Percentiles rank a stretch among this genome's conserved stretches.
Conservation (phyloP, 495 filamentous ascomycete species). For the Parmelia sp. region DNA sequence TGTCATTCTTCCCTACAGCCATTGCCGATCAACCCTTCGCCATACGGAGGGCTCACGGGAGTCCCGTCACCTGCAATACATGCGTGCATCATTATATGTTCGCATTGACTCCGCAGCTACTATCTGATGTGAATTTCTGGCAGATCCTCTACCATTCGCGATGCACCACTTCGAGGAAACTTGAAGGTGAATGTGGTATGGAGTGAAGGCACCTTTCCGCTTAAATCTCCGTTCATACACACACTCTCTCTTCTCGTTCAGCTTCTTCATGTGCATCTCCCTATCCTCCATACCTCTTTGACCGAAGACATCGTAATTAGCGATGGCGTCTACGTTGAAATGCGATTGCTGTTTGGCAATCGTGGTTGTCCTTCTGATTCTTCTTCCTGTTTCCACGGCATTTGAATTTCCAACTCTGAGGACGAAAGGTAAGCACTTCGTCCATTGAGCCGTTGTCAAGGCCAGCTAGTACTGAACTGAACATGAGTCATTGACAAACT, state of each 20-base stretch:
- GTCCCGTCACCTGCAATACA: neutral
- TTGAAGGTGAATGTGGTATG: constrained; percentile 5
- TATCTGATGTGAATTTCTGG: neutral
- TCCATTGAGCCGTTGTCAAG: neutral
- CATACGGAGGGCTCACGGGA: no score
- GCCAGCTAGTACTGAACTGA: neutral
- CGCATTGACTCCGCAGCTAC: neutral
- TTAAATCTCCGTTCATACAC: constrained; percentile 2
- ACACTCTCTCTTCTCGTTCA: neutral
- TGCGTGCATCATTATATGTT: neutral
- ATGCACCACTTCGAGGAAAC: neutral
- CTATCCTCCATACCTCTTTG: neutral
- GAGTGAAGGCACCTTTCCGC: neutral
- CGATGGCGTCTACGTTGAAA: constrained; percentile 5
- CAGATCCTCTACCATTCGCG: neutral
- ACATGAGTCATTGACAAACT: neutral
- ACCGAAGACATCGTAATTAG: constrained; percentile 1
- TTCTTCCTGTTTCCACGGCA: constrained; percentile 16
- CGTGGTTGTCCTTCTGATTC: neutral
- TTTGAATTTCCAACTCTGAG: constrained; percentile 1
- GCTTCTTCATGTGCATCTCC: neutral
- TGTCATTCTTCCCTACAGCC: no score
- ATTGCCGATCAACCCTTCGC: no score
- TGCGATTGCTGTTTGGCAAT: constrained; percentile 14
- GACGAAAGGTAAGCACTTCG: constrained; percentile 2